Conservation (phyloP, 805 yeast genomes). For the Barnettozyma sp. region DNA sequence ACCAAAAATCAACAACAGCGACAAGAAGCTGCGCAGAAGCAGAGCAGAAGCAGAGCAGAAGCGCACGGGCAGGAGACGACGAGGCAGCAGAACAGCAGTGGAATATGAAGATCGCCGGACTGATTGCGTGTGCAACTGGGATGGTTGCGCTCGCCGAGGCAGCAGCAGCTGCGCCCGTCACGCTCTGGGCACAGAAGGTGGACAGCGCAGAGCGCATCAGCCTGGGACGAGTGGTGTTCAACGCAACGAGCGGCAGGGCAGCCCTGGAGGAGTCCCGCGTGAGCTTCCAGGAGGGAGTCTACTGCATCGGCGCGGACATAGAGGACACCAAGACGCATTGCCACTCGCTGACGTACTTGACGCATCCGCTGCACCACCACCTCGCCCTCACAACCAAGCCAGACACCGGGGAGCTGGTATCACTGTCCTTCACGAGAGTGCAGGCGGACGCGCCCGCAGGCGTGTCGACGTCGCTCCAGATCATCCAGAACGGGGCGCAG, state of each 20-base stretch:
- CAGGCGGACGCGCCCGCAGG: conserved; percentile 11
- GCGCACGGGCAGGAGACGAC: too few species aligned
- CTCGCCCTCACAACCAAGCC: conserved; percentile 15
- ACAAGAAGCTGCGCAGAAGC: too few species aligned
- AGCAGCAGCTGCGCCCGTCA: conserved; percentile 1
- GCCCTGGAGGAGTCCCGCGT: conserved; percentile 1
- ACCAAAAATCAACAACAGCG: too few species aligned
- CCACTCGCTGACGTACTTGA: conserved; percentile 15
- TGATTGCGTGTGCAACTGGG: too few species aligned
- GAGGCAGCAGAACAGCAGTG: too few species aligned
- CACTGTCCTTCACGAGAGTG: conserved; percentile 12
- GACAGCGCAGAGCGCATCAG: conserved; percentile 2
- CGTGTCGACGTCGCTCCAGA: conserved; percentile 10
- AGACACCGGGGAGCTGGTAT: conserved; percentile 15
- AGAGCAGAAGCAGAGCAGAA: too few species aligned
- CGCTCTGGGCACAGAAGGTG: conserved; percentile 4
- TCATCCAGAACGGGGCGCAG: conserved; percentile 5
- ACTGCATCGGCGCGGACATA: conserved; percentile 21
- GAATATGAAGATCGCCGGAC: too few species aligned
- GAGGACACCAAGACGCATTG: conserved; percentile 13
- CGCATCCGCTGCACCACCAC: conserved; percentile 16
- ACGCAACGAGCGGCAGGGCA: conserved; percentile 4
- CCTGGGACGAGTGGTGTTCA: conserved; percentile 2
- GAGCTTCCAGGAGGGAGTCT: conserved; percentile 9
- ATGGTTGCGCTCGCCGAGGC: too few species aligned